Base-by-base conservation (phyloP, 495 filamentous ascomycete species). In the Ramalina intermedia region DNA sequence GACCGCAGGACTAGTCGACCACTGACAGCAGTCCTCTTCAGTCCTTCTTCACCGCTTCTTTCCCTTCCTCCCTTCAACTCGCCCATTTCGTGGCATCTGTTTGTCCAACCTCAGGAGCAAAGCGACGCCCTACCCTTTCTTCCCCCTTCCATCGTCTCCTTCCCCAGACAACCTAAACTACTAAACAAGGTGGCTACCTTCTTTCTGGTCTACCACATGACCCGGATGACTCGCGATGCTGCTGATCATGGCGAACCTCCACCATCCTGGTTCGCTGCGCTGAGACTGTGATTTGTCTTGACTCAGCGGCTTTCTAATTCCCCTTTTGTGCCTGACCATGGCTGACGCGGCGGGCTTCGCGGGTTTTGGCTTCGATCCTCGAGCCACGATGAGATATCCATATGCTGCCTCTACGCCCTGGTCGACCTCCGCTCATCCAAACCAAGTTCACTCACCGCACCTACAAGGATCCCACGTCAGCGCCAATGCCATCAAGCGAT, bases 401-500 rank as follows among this genome's bases (percentile, higher is more conserved):
- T 58, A 56, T 33, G 40, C 39, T 6, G 17, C 54, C 11, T 37
- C 47, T 37, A 27, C 54, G 21, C 44, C 58, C 21, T 62, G 59
- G 59, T 55, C 59, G 11, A 50, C 57, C 2, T 46, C 58, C 23
- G 43, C 58, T 20, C 46, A 49, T 17, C 20, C 45, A 16, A 49
- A 56, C 14, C 51, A 57, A 37, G 47, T 46, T 45, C 49, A 41
- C 21, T 57, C 55, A 42, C 43, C 55, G 41, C 48, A 48, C 23
- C 45, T 37, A 23, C 49, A 48, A 50, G 50, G 9, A 20, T 23
- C 37, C 29, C 26, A 42, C 27, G 46, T 54, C 50, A 11, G 12
- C 29, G 29, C 43, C 51, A 50, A 57, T 36, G 26, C 53, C 44
- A 46, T 58, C 38, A 56, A 60, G 55, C 57, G 57, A 55, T 58